Percentiles rank a stretch among this genome's conserved stretches.
Conservation (phyloP, 306 rosid genomes). For the Benincasa hispida region DNA sequence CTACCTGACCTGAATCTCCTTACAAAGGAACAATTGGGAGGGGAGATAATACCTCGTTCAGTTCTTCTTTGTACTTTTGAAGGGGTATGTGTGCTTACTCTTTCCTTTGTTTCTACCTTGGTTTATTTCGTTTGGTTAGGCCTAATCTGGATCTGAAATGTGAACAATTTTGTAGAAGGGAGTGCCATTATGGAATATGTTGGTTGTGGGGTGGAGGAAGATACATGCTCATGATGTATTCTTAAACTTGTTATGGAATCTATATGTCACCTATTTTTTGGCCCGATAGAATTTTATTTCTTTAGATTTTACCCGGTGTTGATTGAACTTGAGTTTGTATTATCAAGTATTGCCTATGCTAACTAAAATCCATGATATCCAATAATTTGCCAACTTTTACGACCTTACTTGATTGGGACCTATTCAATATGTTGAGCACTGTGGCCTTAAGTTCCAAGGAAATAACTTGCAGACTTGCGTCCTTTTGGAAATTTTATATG, state of each 20-base stretch:
- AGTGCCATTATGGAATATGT: background rate
- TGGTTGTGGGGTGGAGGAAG: background rate
- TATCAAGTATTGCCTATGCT: background rate
- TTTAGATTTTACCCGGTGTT: background rate
- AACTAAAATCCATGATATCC: background rate
- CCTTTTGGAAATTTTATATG: background rate
- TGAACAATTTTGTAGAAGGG: background rate
- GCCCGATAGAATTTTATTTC: background rate
- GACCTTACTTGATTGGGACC: background rate
- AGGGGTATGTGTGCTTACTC: constrained; percentile 55
- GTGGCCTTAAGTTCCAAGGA: background rate
- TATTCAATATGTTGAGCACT: background rate
- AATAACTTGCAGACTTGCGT: background rate
- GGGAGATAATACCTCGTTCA: constrained; percentile 97
- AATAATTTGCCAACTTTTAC: background rate
- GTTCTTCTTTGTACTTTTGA: constrained; percentile 97
- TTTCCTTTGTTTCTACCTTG: background rate
- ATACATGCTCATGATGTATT: background rate
- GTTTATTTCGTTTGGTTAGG: background rate
- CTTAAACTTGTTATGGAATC: background rate
- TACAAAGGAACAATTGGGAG: constrained; percentile 85
- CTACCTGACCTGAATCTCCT: constrained; percentile 84
- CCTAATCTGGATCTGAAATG: constrained; percentile 1
- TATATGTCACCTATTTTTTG: background rate
- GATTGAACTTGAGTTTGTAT: constrained; percentile 4